Percentiles rank a stretch among this genome's conserved stretches.
phyloP scores from a whole-genome alignment of 768 basidiomycete genomes.

The Tricholoma furcatifolium region DNA sequence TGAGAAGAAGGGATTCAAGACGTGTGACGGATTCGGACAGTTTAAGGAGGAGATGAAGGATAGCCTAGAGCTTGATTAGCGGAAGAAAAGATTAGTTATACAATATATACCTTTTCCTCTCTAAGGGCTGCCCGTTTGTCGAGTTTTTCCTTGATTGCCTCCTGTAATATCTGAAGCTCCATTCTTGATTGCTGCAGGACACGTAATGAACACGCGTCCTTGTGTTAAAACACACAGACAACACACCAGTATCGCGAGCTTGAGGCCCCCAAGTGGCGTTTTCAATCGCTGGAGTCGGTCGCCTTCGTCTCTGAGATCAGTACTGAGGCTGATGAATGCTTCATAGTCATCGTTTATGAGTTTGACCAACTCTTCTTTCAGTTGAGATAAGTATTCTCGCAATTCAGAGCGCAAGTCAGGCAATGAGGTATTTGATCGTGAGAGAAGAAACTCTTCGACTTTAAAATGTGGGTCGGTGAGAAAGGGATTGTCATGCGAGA shows the following conservation, averaged over 20 bases:
- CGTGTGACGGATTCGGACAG: slow-evolving; percentile 90
- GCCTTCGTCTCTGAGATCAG: slow-evolving; percentile 87
- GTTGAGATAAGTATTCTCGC: slow-evolving; percentile 73
- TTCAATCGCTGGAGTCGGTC: slow-evolving; percentile 66
- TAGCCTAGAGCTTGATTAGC: slow-evolving; percentile 45
- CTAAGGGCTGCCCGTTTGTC: slow-evolving; percentile 71
- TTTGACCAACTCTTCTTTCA: slow-evolving; percentile 93
- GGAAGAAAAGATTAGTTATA: slow-evolving; percentile 2
- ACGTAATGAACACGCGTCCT: background rate
- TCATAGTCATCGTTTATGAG: slow-evolving; percentile 99
- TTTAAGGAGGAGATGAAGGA: slow-evolving; percentile 85
- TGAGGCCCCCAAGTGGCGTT: slow-evolving; percentile 62
- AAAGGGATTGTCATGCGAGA: slow-evolving; percentile 78
- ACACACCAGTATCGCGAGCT: slow-evolving; percentile 67
- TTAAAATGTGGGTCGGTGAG: slow-evolving; percentile 70
- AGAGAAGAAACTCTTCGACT: slow-evolving; percentile 85
- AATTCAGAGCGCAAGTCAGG: slow-evolving; percentile 87
- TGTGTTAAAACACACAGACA: background rate
- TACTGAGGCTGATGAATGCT: slow-evolving; percentile 94
- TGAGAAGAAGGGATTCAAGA: slow-evolving; percentile 82
- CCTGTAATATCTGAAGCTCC: slow-evolving; percentile 66
- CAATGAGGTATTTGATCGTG: slow-evolving; percentile 80
- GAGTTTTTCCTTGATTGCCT: slow-evolving; percentile 76
- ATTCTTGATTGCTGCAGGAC: slow-evolving; percentile 54
- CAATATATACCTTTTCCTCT: slow-evolving; percentile 72